phyloP scores from a whole-genome alignment of 257 asterid genomes.

The Fraxinus cuspidata region DNA sequence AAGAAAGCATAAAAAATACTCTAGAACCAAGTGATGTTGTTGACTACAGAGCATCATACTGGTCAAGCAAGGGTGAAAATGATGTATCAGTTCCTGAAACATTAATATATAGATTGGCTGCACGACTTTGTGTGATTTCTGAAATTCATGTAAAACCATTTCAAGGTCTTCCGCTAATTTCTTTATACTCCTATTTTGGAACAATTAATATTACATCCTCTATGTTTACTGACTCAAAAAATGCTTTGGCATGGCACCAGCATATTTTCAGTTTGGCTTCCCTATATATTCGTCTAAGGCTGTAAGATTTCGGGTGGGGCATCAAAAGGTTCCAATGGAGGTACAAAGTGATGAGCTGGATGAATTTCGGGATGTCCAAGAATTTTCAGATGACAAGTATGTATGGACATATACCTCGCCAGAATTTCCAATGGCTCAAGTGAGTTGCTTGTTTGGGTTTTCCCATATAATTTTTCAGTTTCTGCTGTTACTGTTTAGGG shows the following conservation, averaged over 20 bases:
- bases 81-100: constrained; percentile 60
- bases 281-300: constrained; percentile 81
- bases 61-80: constrained; percentile 79
- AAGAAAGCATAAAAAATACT: constrained; percentile 74
- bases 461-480: neutral
- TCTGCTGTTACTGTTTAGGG: neutral
- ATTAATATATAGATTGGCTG: constrained; percentile 53
- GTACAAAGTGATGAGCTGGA: constrained; percentile 27
- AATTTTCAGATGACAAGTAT: constrained; percentile 41
- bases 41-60: constrained; percentile 65
- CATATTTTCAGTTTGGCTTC: constrained; percentile 68
- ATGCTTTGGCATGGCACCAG: constrained; percentile 44
- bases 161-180: constrained; percentile 51
- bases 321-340: constrained; percentile 38
- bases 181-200: neutral
- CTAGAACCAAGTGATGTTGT: constrained; percentile 51
- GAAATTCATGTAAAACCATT: constrained; percentile 79
- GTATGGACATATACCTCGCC: constrained; percentile 73
- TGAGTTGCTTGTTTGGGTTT: constrained; percentile 28
- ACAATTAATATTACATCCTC: neutral
- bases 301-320: constrained; percentile 68
- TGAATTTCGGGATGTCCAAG: constrained; percentile 31
- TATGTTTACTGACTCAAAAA: constrained; percentile 27
- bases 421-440: constrained; percentile 71
- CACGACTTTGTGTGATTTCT: constrained; percentile 59